A percentile compares a stretch with the other conserved stretches of the same genome.
These are phyloP conservation scores for Tremella mesenterica DNA, from an alignment of 768 basidiomycete species.

Conservation along the genomic window DNA sequence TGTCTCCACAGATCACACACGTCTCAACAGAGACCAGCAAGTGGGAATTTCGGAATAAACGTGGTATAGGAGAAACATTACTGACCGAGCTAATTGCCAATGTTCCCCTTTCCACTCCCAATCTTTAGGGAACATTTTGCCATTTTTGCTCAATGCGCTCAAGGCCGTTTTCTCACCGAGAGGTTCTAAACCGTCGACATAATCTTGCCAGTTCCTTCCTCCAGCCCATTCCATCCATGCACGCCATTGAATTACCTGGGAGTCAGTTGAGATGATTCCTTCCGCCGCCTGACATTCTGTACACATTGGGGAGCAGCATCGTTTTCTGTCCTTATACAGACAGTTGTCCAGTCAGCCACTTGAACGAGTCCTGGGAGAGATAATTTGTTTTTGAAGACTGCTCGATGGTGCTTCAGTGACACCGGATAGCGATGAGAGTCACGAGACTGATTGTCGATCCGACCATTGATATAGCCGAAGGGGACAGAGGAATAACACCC, in stretches of 20 bases:
- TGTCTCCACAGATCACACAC: not conserved
- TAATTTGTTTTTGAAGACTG: not conserved
- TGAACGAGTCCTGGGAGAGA: too few species aligned
- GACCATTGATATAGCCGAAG: too few species aligned
- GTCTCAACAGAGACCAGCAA: too few species aligned
- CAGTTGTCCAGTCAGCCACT: not conserved
- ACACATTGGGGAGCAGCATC: too few species aligned
- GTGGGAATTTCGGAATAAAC: too few species aligned
- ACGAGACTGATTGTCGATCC: too few species aligned
- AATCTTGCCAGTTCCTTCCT: constrained; percentile 54
- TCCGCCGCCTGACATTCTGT: too few species aligned
- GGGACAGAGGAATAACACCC: not conserved
- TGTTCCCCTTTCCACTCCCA: constrained; percentile 72
- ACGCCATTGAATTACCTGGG: constrained; percentile 80
- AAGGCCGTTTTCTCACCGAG: constrained; percentile 45
- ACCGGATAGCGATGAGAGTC: too few species aligned
- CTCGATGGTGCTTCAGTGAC: too few species aligned
- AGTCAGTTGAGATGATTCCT: too few species aligned
- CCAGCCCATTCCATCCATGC: constrained; percentile 58
- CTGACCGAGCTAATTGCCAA: constrained; percentile 61
- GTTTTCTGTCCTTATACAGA: not conserved
- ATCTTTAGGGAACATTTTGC: constrained; percentile 51
- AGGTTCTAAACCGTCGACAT: constrained; percentile 18
- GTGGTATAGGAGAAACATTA: too few species aligned
- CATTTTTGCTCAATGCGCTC: constrained; percentile 42